Conservation (phyloP, 2,329 filamentous ascomycete species). For the Exophiala phaeomuriformis region DNA sequence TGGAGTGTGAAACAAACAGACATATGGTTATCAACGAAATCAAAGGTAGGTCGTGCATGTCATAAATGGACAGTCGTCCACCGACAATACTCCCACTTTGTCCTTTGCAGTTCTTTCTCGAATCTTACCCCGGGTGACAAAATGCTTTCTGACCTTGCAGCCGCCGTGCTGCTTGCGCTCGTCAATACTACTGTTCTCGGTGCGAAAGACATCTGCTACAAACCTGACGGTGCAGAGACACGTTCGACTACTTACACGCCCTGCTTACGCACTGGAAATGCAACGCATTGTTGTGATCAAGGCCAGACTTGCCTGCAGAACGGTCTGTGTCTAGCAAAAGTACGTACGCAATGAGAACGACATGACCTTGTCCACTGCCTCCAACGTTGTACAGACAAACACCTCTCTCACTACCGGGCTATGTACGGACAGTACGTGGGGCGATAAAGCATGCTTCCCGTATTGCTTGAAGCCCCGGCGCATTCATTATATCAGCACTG, state of each 20-base stretch:
- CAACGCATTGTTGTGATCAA: slow-evolving; percentile 3
- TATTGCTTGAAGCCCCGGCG: background rate
- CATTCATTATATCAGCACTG: background rate
- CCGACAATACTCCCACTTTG: no score
- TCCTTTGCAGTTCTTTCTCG: background rate
- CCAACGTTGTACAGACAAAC: background rate
- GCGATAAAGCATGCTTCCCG: slow-evolving; percentile 4
- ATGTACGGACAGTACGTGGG: slow-evolving; percentile 10
- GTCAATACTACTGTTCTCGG: background rate
- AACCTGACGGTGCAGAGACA: slow-evolving; percentile 5
- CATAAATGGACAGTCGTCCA: no score
- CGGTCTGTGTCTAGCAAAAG: slow-evolving; percentile 1
- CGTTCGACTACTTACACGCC: background rate
- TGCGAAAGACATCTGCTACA: background rate
- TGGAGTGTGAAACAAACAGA: no score
- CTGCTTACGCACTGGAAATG: slow-evolving; percentile 1
- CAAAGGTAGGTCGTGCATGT: no score
- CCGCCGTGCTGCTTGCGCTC: background rate
- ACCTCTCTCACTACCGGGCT: slow-evolving; percentile 6
- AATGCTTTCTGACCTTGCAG: background rate
- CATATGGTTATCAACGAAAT: no score
- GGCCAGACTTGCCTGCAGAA: slow-evolving; percentile 5
- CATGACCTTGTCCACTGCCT: no score
- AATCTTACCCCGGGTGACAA: background rate
- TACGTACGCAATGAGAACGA: background rate